Conservation (phyloP, 1,284 basidiomycete species). For the Mycena sp. region DNA sequence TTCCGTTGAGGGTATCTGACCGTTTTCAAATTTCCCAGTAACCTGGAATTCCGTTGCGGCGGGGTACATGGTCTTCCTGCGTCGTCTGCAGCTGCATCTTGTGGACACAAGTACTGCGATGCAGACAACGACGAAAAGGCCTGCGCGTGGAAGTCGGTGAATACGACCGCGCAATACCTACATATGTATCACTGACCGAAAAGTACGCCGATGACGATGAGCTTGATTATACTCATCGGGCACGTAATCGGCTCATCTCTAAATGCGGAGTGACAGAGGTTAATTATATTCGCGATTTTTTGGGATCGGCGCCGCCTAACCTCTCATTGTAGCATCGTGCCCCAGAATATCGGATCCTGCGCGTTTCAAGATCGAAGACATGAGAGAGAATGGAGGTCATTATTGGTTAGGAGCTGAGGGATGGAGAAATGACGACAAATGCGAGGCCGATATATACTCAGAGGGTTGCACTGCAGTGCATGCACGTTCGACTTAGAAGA, state of each 20-base stretch:
- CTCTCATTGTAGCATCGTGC: conserved; percentile 21
- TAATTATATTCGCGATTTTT: no score
- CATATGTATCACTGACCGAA: conserved; percentile 1
- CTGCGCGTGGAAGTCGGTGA: not conserved
- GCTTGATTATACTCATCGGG: conserved; percentile 4
- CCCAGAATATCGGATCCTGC: conserved; percentile 7
- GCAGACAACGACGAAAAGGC: not conserved
- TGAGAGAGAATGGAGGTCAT: conserved; percentile 2
- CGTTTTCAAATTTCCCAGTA: not conserved
- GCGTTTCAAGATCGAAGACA: not conserved
- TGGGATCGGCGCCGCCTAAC: not conserved
- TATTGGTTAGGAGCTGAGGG: not conserved
- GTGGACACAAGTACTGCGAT: not conserved
- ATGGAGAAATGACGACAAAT: not conserved
- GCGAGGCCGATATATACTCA: not conserved
- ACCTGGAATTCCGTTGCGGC: not conserved
- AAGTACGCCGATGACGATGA: conserved; percentile 8
- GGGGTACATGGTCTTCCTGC: not conserved
- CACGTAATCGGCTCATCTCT: conserved; percentile 19
- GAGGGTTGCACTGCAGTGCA: not conserved
- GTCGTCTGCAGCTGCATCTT: conserved; percentile 7
- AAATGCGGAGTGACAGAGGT: not conserved
- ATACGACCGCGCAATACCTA: not conserved
- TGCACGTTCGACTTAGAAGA: no score
- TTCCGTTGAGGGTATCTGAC: not conserved